Conservation (phyloP, 768 basidiomycete species). For the Podaxis sp. region DNA sequence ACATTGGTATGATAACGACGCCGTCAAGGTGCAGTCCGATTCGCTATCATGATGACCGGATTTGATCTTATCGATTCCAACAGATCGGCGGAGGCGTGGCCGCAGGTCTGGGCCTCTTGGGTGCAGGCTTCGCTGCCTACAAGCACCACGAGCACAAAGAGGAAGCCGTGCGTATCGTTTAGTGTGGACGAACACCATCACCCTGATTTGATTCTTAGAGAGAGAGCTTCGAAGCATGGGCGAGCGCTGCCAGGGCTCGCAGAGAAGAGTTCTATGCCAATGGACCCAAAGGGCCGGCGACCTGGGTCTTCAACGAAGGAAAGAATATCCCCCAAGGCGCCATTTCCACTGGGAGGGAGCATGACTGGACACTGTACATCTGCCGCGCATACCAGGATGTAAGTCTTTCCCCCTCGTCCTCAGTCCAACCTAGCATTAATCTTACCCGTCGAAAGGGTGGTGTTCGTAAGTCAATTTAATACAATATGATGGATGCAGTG, state of each 20-base stretch:
- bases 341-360: conserved; percentile 56
- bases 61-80: not conserved
- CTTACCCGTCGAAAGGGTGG: conserved; percentile 40
- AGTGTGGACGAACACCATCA: not conserved
- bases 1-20: conserved; percentile 49
- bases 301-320: conserved; percentile 65
- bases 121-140: conserved; percentile 50
- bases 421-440: not conserved
- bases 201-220: conserved; percentile 32
- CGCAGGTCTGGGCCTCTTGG: conserved; percentile 52
- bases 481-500: not conserved
- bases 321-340: conserved; percentile 59
- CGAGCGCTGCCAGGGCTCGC: conserved; percentile 50
- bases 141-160: conserved; percentile 56
- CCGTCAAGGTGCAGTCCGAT: conserved; percentile 4
- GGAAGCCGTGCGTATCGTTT: conserved; percentile 45
- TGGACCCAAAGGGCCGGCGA: conserved; percentile 46
- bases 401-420: conserved; percentile 20
- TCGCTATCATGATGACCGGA: not conserved
- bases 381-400: conserved; percentile 62
- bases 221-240: conserved; percentile 55
- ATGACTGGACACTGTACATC: conserved; percentile 53
- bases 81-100: conserved; percentile 68
- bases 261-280: conserved; percentile 46
- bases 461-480: conserved; percentile 43